Percentiles rank a stretch among this genome's conserved stretches.
Conservation (phyloP, 2,329 filamentous ascomycete species). For the Hymenoscyphus fraxineus region DNA sequence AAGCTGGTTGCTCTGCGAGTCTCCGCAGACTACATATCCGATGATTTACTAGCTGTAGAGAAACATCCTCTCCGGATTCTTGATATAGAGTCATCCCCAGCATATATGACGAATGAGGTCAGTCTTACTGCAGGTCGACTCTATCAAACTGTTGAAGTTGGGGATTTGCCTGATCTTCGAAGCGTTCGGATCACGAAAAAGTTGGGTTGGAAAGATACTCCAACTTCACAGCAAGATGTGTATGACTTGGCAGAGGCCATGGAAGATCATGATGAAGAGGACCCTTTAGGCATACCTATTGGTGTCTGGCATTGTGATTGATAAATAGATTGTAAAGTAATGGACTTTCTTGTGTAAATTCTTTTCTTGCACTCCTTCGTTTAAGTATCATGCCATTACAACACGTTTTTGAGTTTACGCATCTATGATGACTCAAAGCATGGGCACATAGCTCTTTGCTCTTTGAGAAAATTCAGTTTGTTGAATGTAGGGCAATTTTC, state of each 20-base stretch:
- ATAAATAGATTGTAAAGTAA: conserved; percentile 1
- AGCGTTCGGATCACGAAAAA: conserved; percentile 32
- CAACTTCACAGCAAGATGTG: neutral
- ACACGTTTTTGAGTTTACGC: too few species aligned
- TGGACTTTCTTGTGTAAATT: neutral
- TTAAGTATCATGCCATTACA: neutral
- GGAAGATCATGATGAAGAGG: conserved; percentile 9
- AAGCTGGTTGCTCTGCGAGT: conserved; percentile 29
- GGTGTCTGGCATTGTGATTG: conserved; percentile 11
- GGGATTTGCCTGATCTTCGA: conserved; percentile 28
- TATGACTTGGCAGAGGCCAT: conserved; percentile 7
- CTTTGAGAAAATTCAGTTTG: too few species aligned
- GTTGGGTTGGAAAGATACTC: conserved; percentile 28
- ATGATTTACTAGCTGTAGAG: conserved; percentile 16
- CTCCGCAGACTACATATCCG: conserved; percentile 34
- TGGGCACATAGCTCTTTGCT: too few species aligned
- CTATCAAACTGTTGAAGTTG: conserved; percentile 31
- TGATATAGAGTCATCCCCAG: conserved; percentile 34
- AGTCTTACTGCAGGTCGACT: conserved; percentile 23
- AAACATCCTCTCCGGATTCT: conserved; percentile 30
- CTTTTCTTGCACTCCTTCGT: neutral
- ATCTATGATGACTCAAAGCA: too few species aligned
- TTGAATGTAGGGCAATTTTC: too few species aligned
- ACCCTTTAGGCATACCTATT: conserved; percentile 2
- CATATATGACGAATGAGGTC: conserved; percentile 26